Evolutionary conservation across 2,329 filamentous ascomycete species (phyloP).

Genomic region (Chaetomium strumarium): DNA sequence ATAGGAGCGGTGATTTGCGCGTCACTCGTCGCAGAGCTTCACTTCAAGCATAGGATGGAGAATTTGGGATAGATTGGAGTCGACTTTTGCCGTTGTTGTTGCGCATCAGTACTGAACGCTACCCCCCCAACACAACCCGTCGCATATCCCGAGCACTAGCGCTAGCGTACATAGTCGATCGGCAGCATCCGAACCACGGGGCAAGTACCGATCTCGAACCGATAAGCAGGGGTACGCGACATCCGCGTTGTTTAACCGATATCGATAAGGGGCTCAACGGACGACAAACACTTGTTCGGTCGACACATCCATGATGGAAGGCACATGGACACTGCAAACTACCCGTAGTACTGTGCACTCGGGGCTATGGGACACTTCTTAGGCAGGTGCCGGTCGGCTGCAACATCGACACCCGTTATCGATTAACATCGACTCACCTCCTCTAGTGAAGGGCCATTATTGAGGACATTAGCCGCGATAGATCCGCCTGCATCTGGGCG

Average conservation of each 20-base stretch:
- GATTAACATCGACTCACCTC: neutral
- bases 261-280: constrained; percentile 6
- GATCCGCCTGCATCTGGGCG: neutral
- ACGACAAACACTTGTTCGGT: neutral
- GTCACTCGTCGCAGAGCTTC: too few relatives aligned
- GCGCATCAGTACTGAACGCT: too few relatives aligned
- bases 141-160: too few relatives aligned
- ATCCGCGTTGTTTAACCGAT: constrained; percentile 9
- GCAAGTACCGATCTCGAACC: constrained; percentile 20
- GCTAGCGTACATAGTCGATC: too few relatives aligned
- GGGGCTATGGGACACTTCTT: neutral
- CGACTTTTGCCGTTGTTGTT: too few relatives aligned
- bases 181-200: constrained; percentile 1
- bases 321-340: too few relatives aligned
- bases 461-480: constrained; percentile 22
- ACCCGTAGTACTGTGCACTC: too few relatives aligned
- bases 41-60: too few relatives aligned
- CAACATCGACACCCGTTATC: neutral
- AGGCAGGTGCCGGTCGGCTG: constrained; percentile 9
- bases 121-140: too few relatives aligned
- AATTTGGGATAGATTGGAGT: too few relatives aligned
- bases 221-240: neutral
- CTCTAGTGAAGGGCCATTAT: constrained; percentile 12
- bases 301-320: too few relatives aligned
- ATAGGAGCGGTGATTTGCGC: too few relatives aligned